These are phyloP conservation scores for Kwoniella heveanensis DNA, from an alignment of 768 basidiomycete species.

Conservation along the genomic window DNA sequence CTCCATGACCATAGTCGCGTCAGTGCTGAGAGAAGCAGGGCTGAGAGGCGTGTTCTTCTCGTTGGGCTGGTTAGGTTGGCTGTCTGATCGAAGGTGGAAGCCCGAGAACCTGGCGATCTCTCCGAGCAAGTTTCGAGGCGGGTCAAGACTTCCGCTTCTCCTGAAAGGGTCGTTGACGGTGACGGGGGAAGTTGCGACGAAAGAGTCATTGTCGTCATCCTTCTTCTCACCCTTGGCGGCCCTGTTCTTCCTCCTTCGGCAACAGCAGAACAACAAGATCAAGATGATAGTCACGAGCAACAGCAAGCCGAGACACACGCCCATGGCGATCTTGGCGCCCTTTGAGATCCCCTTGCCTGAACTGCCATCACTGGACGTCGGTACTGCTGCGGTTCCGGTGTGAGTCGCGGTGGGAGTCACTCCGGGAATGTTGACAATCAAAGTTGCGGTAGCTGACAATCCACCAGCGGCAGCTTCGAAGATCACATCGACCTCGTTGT, in stretches of 20 bases:
- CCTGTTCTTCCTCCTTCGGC: slow-evolving; percentile 36
- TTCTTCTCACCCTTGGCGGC: slow-evolving; percentile 20
- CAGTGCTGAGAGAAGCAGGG: slow-evolving; percentile 26
- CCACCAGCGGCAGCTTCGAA: slow-evolving; percentile 35
- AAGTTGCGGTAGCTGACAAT: slow-evolving; percentile 27
- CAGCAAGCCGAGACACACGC: slow-evolving; percentile 49
- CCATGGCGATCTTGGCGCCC: slow-evolving; percentile 53
- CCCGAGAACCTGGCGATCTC: slow-evolving; percentile 47
- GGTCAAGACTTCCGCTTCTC: slow-evolving; percentile 29
- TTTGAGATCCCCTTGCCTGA: slow-evolving; percentile 43
- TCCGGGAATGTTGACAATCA: slow-evolving; percentile 33
- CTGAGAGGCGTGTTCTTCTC: slow-evolving; percentile 18
- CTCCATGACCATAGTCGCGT: slow-evolving; percentile 28
- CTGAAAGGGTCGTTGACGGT: slow-evolving; percentile 39
- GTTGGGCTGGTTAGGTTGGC: slow-evolving; percentile 6
- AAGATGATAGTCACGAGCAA: slow-evolving; percentile 40
- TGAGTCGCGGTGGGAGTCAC: slow-evolving; percentile 30
- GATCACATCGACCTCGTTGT: slow-evolving; percentile 39
- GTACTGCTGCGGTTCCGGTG: slow-evolving; percentile 32
- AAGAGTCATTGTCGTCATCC: slow-evolving; percentile 48
- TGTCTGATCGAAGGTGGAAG: slow-evolving; percentile 31
- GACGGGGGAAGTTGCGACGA: slow-evolving; percentile 50
- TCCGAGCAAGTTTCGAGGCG: slow-evolving; percentile 41
- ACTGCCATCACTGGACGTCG: slow-evolving; percentile 14
- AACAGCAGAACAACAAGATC: slow-evolving; percentile 50